Percentiles rank a stretch among this genome's conserved stretches.
Evolutionary conservation across 768 basidiomycete species (phyloP).

Genomic region (Tylopilus vinaceipallidus): DNA sequence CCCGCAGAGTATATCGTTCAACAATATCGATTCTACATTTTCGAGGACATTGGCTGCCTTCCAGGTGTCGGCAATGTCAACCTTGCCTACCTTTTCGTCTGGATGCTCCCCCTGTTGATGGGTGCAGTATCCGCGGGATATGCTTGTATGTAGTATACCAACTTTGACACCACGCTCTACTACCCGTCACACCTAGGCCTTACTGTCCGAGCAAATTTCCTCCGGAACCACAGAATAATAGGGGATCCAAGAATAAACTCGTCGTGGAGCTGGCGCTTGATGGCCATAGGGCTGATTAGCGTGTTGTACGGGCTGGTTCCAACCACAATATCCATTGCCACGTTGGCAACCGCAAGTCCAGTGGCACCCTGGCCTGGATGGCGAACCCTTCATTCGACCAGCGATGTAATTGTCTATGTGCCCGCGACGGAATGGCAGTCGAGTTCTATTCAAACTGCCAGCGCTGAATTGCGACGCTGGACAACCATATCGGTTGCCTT

Average conservation of each 20-base stretch:
- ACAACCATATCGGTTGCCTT: constrained; percentile 11
- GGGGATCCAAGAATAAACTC: background rate
- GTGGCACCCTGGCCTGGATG: constrained; percentile 22
- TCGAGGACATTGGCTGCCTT: constrained; percentile 47
- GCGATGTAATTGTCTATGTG: constrained; percentile 4
- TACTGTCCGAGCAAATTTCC: constrained; percentile 3
- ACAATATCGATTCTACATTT: constrained; percentile 50
- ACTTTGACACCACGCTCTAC: background rate
- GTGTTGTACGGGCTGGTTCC: constrained; percentile 11
- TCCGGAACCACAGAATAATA: background rate
- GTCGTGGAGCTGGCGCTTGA: constrained; percentile 14
- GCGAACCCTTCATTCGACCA: constrained; percentile 16
- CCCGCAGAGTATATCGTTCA: constrained; percentile 46
- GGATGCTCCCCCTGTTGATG: constrained; percentile 44
- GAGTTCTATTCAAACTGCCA: background rate
- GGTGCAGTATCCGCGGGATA: constrained; percentile 47
- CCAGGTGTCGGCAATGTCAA: constrained; percentile 34
- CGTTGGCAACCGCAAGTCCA: constrained; percentile 5
- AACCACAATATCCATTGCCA: constrained; percentile 9
- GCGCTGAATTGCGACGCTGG: constrained; percentile 19
- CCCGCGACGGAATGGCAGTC: constrained; percentile 11
- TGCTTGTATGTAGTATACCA: constrained; percentile 14
- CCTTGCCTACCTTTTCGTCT: constrained; percentile 41
- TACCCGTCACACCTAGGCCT: constrained; percentile 7
- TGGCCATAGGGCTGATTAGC: constrained; percentile 9